These are phyloP conservation scores for Termitomyces sp. DNA, from an alignment of 768 basidiomycete species.

Conservation along the genomic window DNA sequence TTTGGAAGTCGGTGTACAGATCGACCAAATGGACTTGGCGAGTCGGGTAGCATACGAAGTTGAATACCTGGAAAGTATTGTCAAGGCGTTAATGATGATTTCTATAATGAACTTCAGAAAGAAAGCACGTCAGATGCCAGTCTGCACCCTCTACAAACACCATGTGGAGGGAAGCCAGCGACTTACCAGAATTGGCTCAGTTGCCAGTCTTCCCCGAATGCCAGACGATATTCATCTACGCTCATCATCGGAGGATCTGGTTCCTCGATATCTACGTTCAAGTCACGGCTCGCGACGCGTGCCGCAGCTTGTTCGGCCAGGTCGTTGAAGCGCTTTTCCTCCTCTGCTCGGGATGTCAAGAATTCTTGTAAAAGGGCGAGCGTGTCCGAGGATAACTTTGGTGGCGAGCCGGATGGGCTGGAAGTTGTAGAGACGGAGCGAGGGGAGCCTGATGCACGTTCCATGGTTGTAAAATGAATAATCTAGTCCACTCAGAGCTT, in stretches of 20 bases:
- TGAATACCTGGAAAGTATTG: slow-evolving; percentile 29
- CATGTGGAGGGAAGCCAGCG: slow-evolving; percentile 3
- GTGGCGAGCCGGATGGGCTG: slow-evolving; percentile 27
- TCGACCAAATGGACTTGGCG: slow-evolving; percentile 23
- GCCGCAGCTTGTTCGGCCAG: slow-evolving; percentile 30
- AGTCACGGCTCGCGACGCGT: slow-evolving; percentile 26
- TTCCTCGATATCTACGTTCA: slow-evolving; percentile 18
- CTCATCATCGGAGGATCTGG: slow-evolving; percentile 32
- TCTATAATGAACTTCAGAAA: background rate
- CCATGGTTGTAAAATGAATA: background rate
- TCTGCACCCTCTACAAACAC: background rate
- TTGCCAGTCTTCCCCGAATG: slow-evolving; percentile 46
- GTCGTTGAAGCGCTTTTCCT: slow-evolving; percentile 35
- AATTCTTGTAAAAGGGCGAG: slow-evolving; percentile 36
- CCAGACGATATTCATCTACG: slow-evolving; percentile 35
- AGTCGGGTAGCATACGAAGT: slow-evolving; percentile 33
- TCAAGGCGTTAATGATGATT: background rate
- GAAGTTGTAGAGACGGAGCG: slow-evolving; percentile 19
- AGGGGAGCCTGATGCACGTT: slow-evolving; percentile 20
- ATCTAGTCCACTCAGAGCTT: background rate
- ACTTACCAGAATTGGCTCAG: slow-evolving; percentile 47
- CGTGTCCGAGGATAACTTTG: slow-evolving; percentile 28
- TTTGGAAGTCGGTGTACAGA: slow-evolving; percentile 26
- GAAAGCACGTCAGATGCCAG: slow-evolving; percentile 2
- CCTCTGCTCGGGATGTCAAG: slow-evolving; percentile 33